phyloP scores from a whole-genome alignment of 1,284 basidiomycete species.

The Golubevia sp. region DNA sequence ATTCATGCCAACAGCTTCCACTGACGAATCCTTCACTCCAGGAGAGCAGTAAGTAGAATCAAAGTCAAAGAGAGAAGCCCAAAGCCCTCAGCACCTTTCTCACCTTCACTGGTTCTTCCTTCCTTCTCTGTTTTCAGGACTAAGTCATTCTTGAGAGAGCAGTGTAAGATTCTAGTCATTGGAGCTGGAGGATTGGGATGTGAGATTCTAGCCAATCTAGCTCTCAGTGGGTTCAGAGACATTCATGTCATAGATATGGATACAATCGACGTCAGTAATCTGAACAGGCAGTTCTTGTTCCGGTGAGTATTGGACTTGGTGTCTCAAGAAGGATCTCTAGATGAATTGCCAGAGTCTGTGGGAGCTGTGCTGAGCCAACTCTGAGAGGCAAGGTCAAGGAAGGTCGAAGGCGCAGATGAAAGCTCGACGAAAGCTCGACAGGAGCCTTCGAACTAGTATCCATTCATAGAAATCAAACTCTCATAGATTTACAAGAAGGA shows the following conservation, averaged over 20 bases:
- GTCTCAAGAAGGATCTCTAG: no score
- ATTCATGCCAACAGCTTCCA: slow-evolving; percentile 13
- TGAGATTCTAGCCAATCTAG: slow-evolving; percentile 56
- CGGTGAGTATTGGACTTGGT: slow-evolving; percentile 68
- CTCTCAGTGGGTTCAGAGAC: slow-evolving; percentile 83
- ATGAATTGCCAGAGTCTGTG: no score
- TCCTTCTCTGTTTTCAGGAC: slow-evolving; percentile 7
- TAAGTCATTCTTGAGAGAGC: slow-evolving; percentile 35
- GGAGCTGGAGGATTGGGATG: slow-evolving; percentile 59
- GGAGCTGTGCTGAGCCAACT: no score
- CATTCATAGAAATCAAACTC: no score
- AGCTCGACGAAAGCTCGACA: no score
- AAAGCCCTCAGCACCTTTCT: background rate
- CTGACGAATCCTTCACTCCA: slow-evolving; percentile 35
- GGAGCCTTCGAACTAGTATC: no score
- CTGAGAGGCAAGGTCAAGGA: no score
- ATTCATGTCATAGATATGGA: slow-evolving; percentile 99
- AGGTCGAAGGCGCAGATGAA: no score
- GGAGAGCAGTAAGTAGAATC: slow-evolving; percentile 15
- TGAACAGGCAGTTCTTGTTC: slow-evolving; percentile 98
- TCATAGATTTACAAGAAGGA: no score
- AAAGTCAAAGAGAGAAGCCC: background rate
- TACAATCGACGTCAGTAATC: slow-evolving; percentile 97
- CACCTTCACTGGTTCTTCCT: no score
- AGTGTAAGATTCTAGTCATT: slow-evolving; percentile 55